Evolutionary conservation across 495 filamentous ascomycete genomes (phyloP).

Genomic region (Aspergillus cristatus): DNA sequence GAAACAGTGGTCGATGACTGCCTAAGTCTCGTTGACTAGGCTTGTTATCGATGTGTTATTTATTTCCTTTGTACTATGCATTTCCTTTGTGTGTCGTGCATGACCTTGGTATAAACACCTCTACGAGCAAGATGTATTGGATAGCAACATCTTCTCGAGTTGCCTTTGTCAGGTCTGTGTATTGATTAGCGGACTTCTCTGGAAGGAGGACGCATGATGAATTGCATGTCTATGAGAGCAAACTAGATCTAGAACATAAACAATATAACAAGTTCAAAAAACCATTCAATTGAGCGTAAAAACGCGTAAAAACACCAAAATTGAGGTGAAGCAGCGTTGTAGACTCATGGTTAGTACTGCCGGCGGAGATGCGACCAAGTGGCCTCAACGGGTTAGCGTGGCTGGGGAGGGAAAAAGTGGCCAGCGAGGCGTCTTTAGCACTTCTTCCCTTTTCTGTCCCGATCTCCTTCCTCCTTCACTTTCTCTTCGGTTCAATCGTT

Average conservation of each 20-base stretch:
- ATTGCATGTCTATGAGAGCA: no score
- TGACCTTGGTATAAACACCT: not conserved
- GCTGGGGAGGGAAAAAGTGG: conserved; percentile 38
- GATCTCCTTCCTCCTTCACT: conserved; percentile 35
- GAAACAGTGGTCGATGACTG: conserved; percentile 64
- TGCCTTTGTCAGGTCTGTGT: no score
- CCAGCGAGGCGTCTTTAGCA: conserved; percentile 27
- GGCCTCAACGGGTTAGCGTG: conserved; percentile 36
- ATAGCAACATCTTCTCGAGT: no score
- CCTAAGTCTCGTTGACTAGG: conserved; percentile 50
- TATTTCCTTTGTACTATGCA: not conserved
- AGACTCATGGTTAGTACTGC: no score
- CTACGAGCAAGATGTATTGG: no score
- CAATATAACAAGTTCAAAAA: no score
- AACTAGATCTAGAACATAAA: no score
- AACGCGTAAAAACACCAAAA: no score
- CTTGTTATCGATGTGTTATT: not conserved
- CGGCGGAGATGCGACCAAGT: conserved; percentile 29
- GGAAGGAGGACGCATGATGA: no score
- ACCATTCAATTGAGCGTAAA: no score
- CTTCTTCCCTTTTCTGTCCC: conserved; percentile 24
- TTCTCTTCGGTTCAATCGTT: conserved; percentile 4
- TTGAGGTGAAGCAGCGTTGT: no score
- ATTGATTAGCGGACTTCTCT: no score
- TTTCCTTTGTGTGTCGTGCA: not conserved